Evolutionary conservation across 139 green algal genomes (phyloP).

Genomic region (Chlamydomonas asymmetrica): DNA sequence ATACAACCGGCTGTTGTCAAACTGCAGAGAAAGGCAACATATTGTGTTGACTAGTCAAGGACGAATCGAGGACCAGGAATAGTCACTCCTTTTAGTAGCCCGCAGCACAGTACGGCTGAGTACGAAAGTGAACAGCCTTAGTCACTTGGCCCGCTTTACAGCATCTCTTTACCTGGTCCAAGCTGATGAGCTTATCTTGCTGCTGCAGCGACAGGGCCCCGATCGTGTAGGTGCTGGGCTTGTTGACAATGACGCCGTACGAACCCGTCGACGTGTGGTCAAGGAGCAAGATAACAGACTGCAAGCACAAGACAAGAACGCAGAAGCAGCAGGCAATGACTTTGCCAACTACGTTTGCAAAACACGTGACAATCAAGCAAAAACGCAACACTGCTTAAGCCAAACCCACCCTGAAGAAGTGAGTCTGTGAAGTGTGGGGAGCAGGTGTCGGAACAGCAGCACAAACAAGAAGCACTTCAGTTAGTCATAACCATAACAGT

Average conservation of each 20-base stretch:
- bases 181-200: too few relatives aligned
- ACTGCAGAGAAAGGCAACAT: too few relatives aligned
- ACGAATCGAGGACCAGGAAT: too few relatives aligned
- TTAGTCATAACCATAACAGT: not conserved
- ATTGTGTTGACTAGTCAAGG: too few relatives aligned
- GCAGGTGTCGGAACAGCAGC: too few relatives aligned
- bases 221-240: conserved; percentile 60
- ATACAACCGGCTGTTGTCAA: conserved; percentile 62
- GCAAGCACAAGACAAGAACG: conserved; percentile 10
- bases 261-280: conserved; percentile 57
- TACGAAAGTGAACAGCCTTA: too few relatives aligned
- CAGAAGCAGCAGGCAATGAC: not conserved
- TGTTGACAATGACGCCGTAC: conserved; percentile 86
- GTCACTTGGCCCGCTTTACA: too few relatives aligned
- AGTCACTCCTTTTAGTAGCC: too few relatives aligned
- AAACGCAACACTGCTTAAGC: not conserved
- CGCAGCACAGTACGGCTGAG: too few relatives aligned
- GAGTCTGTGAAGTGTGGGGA: conserved; percentile 54
- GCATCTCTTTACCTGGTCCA: too few relatives aligned
- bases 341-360: not conserved
- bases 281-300: conserved; percentile 80
- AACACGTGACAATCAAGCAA: not conserved
- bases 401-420: conserved; percentile 74
- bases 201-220: conserved; percentile 35
- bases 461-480: too few relatives aligned